A percentile compares a stretch with the other conserved stretches of the same genome.
These are phyloP conservation scores for Saraca asoca DNA, from an alignment of 331 rosid genomes.

Conservation along the genomic window DNA sequence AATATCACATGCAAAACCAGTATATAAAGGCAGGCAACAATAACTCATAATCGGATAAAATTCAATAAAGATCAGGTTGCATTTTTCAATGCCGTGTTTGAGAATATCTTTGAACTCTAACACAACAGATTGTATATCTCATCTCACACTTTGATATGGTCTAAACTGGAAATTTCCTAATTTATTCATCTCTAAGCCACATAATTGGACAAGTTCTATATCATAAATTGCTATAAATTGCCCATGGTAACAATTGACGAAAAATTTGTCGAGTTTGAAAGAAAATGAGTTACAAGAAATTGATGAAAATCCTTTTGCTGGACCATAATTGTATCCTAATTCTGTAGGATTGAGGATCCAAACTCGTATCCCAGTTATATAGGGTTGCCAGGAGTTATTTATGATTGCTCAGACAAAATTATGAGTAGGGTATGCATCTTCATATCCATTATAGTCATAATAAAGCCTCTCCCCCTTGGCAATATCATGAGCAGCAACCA, in stretches of 20 bases:
- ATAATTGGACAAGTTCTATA: conserved; percentile 44
- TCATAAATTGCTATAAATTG: conserved; percentile 47
- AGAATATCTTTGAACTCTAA: conserved; percentile 34
- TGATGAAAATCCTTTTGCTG: conserved; percentile 39
- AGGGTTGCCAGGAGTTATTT: conserved; percentile 37
- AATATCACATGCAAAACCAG: conserved; percentile 28
- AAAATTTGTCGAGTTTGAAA: conserved; percentile 38
- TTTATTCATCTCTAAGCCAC: conserved; percentile 43
- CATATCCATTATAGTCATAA: conserved; percentile 81
- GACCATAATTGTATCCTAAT: too few species aligned
- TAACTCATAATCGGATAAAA: conserved; percentile 3
- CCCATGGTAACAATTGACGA: conserved; percentile 27
- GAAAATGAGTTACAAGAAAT: conserved; percentile 39
- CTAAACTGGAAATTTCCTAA: conserved; percentile 35
- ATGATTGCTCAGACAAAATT: conserved; percentile 62
- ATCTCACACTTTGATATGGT: conserved; percentile 31
- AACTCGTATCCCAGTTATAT: conserved; percentile 39
- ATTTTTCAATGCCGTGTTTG: conserved; percentile 30
- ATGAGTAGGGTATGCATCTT: conserved; percentile 75
- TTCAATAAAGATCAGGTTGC: conserved; percentile 10
- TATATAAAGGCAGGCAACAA: conserved; percentile 7
- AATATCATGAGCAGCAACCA: conserved; percentile 83
- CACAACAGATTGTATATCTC: conserved; percentile 29
- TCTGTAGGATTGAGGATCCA: conserved; percentile 18
- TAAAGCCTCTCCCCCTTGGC: conserved; percentile 83